Percentiles rank a stretch among this genome's conserved stretches.
These are phyloP conservation scores for Globisporangium radiosum DNA, from an alignment of 352 stramenopile genomes.

Conservation along the genomic window DNA sequence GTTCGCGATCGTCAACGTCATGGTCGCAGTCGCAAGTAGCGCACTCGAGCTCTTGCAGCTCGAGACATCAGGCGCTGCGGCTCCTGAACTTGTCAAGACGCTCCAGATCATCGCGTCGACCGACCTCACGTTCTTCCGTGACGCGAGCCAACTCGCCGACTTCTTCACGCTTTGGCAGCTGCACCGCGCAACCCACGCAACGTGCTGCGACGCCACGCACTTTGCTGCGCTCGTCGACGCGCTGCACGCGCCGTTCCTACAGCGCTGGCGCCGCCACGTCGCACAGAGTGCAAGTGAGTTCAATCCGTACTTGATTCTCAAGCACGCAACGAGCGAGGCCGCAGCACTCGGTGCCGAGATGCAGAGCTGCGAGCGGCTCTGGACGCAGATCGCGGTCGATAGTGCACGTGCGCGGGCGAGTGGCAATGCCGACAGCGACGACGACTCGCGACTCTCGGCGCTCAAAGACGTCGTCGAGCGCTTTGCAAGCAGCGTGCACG, in stretches of 20 bases:
- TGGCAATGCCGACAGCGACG: conserved; percentile 22
- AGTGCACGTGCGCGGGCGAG: conserved; percentile 19
- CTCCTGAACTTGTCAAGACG: conserved; percentile 43
- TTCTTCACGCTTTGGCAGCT: conserved; percentile 55
- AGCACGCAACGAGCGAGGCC: conserved; percentile 40
- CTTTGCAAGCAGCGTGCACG: conserved; percentile 74
- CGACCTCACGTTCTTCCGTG: conserved; percentile 54
- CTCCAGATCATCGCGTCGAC: conserved; percentile 78
- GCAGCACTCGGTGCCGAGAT: conserved; percentile 45
- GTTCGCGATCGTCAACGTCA: conserved; percentile 34
- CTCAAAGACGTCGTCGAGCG: conserved; percentile 70
- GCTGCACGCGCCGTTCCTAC: conserved; percentile 36
- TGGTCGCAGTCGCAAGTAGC: conserved; percentile 40
- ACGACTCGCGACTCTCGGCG: conserved; percentile 39
- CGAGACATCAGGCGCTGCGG: neutral
- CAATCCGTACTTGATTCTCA: conserved; percentile 64
- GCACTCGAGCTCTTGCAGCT: conserved; percentile 32
- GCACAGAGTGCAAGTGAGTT: conserved; percentile 44
- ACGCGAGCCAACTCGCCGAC: conserved; percentile 49
- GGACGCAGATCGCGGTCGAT: conserved; percentile 47
- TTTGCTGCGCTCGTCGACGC: conserved; percentile 17
- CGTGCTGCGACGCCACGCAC: conserved; percentile 29
- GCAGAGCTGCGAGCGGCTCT: conserved; percentile 39
- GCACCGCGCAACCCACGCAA: conserved; percentile 38
- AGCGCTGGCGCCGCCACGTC: conserved; percentile 37